These are phyloP conservation scores for Lentinus brumalis DNA, from an alignment of 768 basidiomycete species.

Conservation along the genomic window DNA sequence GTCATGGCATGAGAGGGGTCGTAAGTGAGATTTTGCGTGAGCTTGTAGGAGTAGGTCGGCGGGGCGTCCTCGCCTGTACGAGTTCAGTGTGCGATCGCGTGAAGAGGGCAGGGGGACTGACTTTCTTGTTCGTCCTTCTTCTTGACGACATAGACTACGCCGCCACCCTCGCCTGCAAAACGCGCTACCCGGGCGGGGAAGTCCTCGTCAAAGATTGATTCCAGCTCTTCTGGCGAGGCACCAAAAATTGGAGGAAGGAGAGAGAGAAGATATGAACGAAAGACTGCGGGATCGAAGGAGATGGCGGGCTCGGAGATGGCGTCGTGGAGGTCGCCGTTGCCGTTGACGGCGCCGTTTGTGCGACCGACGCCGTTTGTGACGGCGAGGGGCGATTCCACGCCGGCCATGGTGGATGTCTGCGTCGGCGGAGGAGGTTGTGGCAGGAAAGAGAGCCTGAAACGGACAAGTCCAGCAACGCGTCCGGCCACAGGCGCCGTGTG, in stretches of 20 bases:
- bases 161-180: conserved; percentile 76
- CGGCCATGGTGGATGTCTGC: conserved; percentile 11
- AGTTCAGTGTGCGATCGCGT: neutral
- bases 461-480: no score
- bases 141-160: conserved; percentile 83
- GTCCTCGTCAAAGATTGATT: conserved; percentile 66
- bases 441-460: no score
- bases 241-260: conserved; percentile 84
- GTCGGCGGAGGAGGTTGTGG: no score
- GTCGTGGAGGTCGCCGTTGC: conserved; percentile 29
- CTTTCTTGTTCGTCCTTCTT: conserved; percentile 74
- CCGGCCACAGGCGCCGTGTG: no score
- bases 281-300: conserved; percentile 68
- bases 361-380: conserved; percentile 22
- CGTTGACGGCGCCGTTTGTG: conserved; percentile 21
- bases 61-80: conserved; percentile 58
- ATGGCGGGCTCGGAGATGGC: conserved; percentile 39
- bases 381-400: conserved; percentile 15
- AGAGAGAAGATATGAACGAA: conserved; percentile 68
- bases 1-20: conserved; percentile 80
- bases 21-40: conserved; percentile 77
- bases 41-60: conserved; percentile 63
- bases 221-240: conserved; percentile 64
- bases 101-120: conserved; percentile 32
- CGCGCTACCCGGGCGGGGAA: conserved; percentile 76